Base-by-base conservation (phyloP, 768 basidiomycete genomes). In the Leccinum olivaceopallidum region DNA sequence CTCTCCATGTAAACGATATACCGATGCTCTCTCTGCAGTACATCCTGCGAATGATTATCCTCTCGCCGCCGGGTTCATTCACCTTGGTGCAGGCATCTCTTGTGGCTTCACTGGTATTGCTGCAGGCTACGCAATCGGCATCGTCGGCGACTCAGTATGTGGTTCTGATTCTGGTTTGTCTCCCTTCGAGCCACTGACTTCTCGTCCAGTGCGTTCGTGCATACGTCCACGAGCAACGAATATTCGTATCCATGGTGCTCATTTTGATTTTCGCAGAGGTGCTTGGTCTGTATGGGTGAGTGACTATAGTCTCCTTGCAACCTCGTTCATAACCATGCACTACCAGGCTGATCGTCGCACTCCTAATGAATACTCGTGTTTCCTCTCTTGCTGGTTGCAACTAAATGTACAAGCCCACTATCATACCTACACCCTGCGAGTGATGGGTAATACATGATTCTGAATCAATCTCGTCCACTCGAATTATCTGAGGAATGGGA, bases 191-290 rank as follows among this genome's bases (percentile, higher is more conserved):
- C 20, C 34, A 36, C 58, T 69, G 34, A 72, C 18, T 20, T 37
- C 12, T 2, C 12, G 12, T 14, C 12, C 64, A 95, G 92, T 95
- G 93, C 68, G 93, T 95, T 16, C 85, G 94, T 60, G 93, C 93
- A 63, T 97, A 94, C 71, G 84, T 97, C 26, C 84, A 94, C 68
- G 95, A 97, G 77, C 88, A 88, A 62, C 89, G 86, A 72, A 86
- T 98, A 28, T 98, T 95, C 71, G 95, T 98, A 22, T 81, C 89
- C 7, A 98, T 98, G 95, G 94, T 98, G 20, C 86, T 98, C 47
- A 95, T 98, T 64, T 86, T 98, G 71, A 94, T 94, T 65, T 94
- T 94, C 65, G 88, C 87, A 7, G 94, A 96, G 74, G 95, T 97
- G 24, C 78, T 97, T 60, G 95, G 95, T 39, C 75, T 96, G 58